phyloP scores from a whole-genome alignment of 2,329 filamentous ascomycete genomes.

The Stagonosporopsis vannaccii region DNA sequence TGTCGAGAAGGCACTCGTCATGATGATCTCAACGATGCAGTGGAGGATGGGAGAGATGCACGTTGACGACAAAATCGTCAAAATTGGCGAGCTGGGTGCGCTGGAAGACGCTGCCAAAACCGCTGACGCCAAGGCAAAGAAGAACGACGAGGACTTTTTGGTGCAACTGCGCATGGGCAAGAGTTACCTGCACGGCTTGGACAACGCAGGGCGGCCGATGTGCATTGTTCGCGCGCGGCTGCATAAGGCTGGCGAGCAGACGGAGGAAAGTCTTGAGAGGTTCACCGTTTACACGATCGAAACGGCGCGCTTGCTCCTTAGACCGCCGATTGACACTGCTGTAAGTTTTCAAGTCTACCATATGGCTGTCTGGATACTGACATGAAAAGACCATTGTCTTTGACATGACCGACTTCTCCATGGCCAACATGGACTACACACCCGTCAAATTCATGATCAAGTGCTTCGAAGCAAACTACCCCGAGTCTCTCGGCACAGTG shows the following conservation, averaged over 20 bases:
- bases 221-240: slow-evolving; percentile 84
- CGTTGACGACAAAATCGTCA: slow-evolving; percentile 84
- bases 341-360: slow-evolving; percentile 63
- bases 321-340: slow-evolving; percentile 85
- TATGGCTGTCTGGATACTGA: background rate
- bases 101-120: slow-evolving; percentile 69
- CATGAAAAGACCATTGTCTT: slow-evolving; percentile 81
- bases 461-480: slow-evolving; percentile 98
- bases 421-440: slow-evolving; percentile 98
- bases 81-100: slow-evolving; percentile 53
- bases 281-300: slow-evolving; percentile 96
- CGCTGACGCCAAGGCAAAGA: slow-evolving; percentile 69
- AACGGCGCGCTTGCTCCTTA: slow-evolving; percentile 84
- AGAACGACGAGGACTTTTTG: slow-evolving; percentile 78
- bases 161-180: slow-evolving; percentile 88
- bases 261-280: slow-evolving; percentile 79
- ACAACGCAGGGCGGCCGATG: slow-evolving; percentile 84
- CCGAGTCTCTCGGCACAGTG: slow-evolving; percentile 87
- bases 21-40: slow-evolving; percentile 92
- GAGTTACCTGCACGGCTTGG: slow-evolving; percentile 86
- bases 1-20: slow-evolving; percentile 87
- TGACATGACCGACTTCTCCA: slow-evolving; percentile 91
- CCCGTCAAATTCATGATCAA: slow-evolving; percentile 99
- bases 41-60: slow-evolving; percentile 86
- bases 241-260: slow-evolving; percentile 83